Percentiles rank a stretch among this genome's conserved stretches.
Evolutionary conservation across 2,329 filamentous ascomycete species (phyloP).

Genomic region (Colletotrichum gloeosporioides): DNA sequence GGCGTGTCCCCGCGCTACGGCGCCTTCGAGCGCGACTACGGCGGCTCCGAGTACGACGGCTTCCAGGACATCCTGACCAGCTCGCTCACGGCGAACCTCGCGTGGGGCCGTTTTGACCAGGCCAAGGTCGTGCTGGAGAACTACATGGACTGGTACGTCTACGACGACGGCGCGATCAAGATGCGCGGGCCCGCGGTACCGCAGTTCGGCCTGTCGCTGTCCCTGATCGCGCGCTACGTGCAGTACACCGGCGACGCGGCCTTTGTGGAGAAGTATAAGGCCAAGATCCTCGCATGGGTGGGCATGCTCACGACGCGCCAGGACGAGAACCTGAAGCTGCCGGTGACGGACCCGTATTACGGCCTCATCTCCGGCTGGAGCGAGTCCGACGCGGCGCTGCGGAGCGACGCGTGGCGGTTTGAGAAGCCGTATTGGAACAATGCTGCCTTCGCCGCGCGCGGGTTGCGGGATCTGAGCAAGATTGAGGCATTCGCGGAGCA

Average conservation of each 20-base stretch:
- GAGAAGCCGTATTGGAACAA: constrained; percentile 4
- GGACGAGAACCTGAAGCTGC: constrained; percentile 4
- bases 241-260: not conserved
- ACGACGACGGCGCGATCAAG: constrained; percentile 29
- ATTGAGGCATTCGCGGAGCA: not conserved
- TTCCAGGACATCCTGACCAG: not conserved
- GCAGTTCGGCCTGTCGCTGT: constrained; percentile 11
- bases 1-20: not conserved
- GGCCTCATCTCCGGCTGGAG: constrained; percentile 8
- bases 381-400: not conserved
- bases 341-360: not conserved
- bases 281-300: constrained; percentile 2
- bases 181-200: not conserved
- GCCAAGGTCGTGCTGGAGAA: not conserved
- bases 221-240: constrained; percentile 12
- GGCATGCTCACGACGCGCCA: not conserved
- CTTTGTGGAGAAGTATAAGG: not conserved
- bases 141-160: constrained; percentile 48
- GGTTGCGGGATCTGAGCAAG: not conserved
- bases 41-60: not conserved
- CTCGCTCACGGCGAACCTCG: not conserved
- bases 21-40: constrained; percentile 1
- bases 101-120: not conserved
- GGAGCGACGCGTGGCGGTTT: not conserved
- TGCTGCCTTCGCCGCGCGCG: not conserved